Evolutionary conservation across 495 filamentous ascomycete genomes (phyloP), one percentile per base, ranked within the genome.

Genomic region (Immersiella caudata): DNA sequence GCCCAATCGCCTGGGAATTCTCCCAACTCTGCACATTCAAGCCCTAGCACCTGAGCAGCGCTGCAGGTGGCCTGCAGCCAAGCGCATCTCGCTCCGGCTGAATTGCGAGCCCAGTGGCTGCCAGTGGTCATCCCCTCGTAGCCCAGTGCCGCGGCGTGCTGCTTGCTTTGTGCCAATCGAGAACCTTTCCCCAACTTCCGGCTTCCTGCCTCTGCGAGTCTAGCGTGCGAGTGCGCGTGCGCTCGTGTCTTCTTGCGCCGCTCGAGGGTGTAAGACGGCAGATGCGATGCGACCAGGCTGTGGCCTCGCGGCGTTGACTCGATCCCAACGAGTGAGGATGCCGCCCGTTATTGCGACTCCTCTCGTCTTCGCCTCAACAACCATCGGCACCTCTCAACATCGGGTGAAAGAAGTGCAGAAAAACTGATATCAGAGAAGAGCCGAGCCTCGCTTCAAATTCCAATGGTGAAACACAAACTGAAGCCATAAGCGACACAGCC

Each of bases 1-100:
- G 68, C 68, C 68, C 65, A 70, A 70, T 70, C 65, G 65, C 68
- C 54, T 64, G 60, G 60, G 25, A 59, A 49, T 29, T 55, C 60
- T 54, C 65, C 56, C 61, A 64, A 64, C 61, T 21, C 40, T 50
- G 60, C 60, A 55, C 49, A 52, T 33, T 54, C 40, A 26, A 35
- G 22, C 14, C 46, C 40, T 22, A 40, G 24, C 61, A 63, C 49
- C 27, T 27, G 21, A 55, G 56, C 27, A 59, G 56, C 20, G 16
- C 35, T 49, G 56, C 56, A 59, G 20, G 36, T 62, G 29, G 33
- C 20, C 59, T 65, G 62, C 62, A 65, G 62, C 62, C 62, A 65
- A 65, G 52, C 40, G 25, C 21, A 57, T 11, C 22, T 58, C 29
- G 33, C 63, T 57, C 52, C 56, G 63, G 63, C 52, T 65, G 56